A percentile compares a stretch with the other conserved stretches of the same genome.
Conservation (phyloP, 2,329 filamentous ascomycete species). For the Allantophomopsis cytisporea region DNA sequence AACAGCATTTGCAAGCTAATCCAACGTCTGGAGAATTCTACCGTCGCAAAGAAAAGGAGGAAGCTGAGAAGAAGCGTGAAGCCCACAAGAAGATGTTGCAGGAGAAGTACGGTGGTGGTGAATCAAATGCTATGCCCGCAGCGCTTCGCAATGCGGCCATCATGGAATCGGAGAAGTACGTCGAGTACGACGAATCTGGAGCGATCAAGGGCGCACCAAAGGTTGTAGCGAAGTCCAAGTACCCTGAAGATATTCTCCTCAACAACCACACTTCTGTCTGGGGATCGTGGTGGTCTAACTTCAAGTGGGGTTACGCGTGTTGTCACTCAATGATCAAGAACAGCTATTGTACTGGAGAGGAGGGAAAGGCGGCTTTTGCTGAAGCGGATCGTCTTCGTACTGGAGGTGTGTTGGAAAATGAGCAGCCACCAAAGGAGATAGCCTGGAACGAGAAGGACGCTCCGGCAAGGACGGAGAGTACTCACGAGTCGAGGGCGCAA, state of each 20-base stretch:
- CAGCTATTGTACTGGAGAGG: conserved; percentile 92
- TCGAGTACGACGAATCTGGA: conserved; percentile 89
- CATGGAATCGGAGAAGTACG: conserved; percentile 70
- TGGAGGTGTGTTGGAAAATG: conserved; percentile 22
- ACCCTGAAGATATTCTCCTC: conserved; percentile 71
- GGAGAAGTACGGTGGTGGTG: conserved; percentile 70
- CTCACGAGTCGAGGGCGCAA: conserved; percentile 8
- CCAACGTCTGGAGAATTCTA: conserved; percentile 82
- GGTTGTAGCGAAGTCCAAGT: conserved; percentile 73
- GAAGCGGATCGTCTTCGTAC: conserved; percentile 51
- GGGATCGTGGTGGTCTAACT: conserved; percentile 96
- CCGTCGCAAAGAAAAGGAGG: conserved; percentile 67
- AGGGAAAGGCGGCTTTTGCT: conserved; percentile 69
- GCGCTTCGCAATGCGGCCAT: conserved; percentile 54
- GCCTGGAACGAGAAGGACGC: background rate
- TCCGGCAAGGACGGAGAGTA: background rate
- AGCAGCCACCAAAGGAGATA: conserved; percentile 14
- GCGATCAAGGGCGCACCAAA: conserved; percentile 78
- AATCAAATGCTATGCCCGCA: conserved; percentile 40
- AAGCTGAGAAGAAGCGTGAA: conserved; percentile 53
- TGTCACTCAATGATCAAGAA: conserved; percentile 93
- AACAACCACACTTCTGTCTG: conserved; percentile 91
- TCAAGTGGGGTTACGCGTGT: conserved; percentile 92
- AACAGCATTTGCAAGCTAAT: conserved; percentile 86
- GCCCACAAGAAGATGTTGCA: conserved; percentile 57